Evolutionary conservation across 1,139 yeast species (phyloP).

Genomic region (Saccharomyces hybrid): DNA sequence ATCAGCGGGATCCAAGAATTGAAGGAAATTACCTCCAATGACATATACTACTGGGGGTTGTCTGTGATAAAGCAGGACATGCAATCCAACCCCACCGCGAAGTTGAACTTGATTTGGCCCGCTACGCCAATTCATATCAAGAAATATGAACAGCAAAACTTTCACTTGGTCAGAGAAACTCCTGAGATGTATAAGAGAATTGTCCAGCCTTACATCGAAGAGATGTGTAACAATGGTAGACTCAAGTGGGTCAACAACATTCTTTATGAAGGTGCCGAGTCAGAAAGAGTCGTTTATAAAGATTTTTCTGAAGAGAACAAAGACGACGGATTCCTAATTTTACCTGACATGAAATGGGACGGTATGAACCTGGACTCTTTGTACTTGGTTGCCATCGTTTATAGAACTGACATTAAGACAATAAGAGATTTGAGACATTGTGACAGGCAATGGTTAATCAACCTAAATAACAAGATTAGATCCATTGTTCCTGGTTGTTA

Average conservation of each 20-base stretch:
- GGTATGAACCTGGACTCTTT: conserved; percentile 58
- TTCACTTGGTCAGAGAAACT: conserved; percentile 66
- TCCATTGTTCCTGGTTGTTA: conserved; percentile 43
- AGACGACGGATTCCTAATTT: conserved; percentile 48
- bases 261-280: conserved; percentile 71
- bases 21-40: conserved; percentile 56
- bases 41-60: conserved; percentile 76
- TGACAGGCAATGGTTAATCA: conserved; percentile 52
- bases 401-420: conserved; percentile 59
- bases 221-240: conserved; percentile 63
- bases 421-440: conserved; percentile 60
- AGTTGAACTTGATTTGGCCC: conserved; percentile 75
- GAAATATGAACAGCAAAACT: conserved; percentile 55
- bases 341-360: conserved; percentile 95
- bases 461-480: conserved; percentile 40
- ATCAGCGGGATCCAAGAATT: conserved; percentile 35
- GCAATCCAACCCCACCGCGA: conserved; percentile 50
- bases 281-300: conserved; percentile 52
- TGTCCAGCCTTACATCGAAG: conserved; percentile 69
- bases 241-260: conserved; percentile 90
- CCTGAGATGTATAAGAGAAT: conserved; percentile 58
- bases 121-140: conserved; percentile 81
- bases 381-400: conserved; percentile 71
- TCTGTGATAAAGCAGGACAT: conserved; percentile 46
- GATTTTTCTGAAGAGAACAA: conserved; percentile 36